Percentiles rank a stretch among this genome's conserved stretches.
phyloP scores from a whole-genome alignment of 2,329 filamentous ascomycete species.

The Colletotrichum tropicale region DNA sequence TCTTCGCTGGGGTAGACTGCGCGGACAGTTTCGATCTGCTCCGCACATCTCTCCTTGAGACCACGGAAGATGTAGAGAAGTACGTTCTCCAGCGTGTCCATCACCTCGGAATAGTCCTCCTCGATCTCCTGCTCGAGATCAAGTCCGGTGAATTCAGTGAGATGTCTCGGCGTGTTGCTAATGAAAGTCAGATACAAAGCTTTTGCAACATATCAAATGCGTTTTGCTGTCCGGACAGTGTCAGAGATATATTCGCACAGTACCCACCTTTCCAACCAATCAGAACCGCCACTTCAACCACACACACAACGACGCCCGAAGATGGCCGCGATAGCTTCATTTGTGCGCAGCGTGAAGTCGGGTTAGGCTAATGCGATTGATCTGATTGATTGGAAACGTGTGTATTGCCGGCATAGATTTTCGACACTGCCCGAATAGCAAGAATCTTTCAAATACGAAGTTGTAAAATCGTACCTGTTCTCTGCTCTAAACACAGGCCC shows the following conservation, averaged over 20 bases:
- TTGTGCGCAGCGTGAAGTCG: no score
- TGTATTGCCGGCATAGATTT: no score
- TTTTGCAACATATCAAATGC: background rate
- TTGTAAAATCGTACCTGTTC: background rate
- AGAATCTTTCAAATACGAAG: background rate
- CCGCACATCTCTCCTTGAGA: slow-evolving; percentile 59
- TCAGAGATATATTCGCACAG: no score
- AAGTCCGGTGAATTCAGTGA: slow-evolving; percentile 89
- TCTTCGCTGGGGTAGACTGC: slow-evolving; percentile 78
- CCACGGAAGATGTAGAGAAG: slow-evolving; percentile 2
- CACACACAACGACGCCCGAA: no score
- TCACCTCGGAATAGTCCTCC: slow-evolving; percentile 60
- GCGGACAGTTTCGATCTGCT: slow-evolving; percentile 75
- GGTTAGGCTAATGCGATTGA: no score
- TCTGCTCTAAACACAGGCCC: slow-evolving; percentile 87
- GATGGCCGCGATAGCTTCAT: no score
- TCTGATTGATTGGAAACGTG: no score
- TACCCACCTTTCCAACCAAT: no score
- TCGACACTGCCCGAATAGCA: no score
- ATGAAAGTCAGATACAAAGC: slow-evolving; percentile 43
- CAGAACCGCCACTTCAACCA: no score
- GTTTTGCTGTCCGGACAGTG: no score
- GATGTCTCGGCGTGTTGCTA: slow-evolving; percentile 81
- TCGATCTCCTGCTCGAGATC: slow-evolving; percentile 92
- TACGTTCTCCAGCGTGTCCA: slow-evolving; percentile 6